These are phyloP conservation scores for Suillus subalutaceus DNA, from an alignment of 768 basidiomycete genomes.

Conservation along the genomic window DNA sequence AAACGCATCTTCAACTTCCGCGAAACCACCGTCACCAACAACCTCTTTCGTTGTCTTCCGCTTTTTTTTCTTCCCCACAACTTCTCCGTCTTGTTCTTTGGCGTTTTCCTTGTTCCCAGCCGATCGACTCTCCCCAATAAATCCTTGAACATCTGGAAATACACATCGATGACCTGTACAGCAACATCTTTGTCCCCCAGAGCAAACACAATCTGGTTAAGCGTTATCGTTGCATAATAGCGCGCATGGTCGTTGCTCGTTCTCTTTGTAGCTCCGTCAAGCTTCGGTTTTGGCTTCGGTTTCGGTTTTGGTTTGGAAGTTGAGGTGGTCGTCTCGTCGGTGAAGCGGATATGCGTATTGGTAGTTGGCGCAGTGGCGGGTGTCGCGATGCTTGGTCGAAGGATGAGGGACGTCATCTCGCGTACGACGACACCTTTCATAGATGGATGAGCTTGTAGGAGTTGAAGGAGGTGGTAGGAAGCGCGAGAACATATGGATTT, in stretches of 20 bases:
- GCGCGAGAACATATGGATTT: constrained; percentile 86
- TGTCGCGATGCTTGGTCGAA: constrained; percentile 49
- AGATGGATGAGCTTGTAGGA: constrained; percentile 87
- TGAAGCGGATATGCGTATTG: constrained; percentile 57
- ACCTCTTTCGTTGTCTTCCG: constrained; percentile 44
- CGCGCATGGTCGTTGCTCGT: constrained; percentile 69
- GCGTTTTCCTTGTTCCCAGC: constrained; percentile 24
- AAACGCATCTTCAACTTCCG: constrained; percentile 79
- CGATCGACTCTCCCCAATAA: constrained; percentile 66
- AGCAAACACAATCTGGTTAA: constrained; percentile 87
- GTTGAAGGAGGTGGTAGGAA: constrained; percentile 86
- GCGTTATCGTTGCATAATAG: constrained; percentile 92
- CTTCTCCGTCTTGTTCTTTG: constrained; percentile 38
- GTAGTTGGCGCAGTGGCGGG: constrained; percentile 31
- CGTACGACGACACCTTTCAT: constrained; percentile 92
- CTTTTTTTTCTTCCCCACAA: constrained; percentile 25
- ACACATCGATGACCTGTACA: constrained; percentile 78
- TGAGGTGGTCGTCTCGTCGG: constrained; percentile 31
- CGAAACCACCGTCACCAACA: constrained; percentile 65
- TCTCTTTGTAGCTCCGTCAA: constrained; percentile 39
- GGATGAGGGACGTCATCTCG: constrained; percentile 80
- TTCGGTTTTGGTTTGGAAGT: constrained; percentile 11
- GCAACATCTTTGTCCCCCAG: constrained; percentile 74
- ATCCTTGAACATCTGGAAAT: constrained; percentile 94
- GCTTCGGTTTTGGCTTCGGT: constrained; percentile 16